Conservation (phyloP, 225 moss, liverwort and hornwort genomes). For the Physcomitrium patens region DNA sequence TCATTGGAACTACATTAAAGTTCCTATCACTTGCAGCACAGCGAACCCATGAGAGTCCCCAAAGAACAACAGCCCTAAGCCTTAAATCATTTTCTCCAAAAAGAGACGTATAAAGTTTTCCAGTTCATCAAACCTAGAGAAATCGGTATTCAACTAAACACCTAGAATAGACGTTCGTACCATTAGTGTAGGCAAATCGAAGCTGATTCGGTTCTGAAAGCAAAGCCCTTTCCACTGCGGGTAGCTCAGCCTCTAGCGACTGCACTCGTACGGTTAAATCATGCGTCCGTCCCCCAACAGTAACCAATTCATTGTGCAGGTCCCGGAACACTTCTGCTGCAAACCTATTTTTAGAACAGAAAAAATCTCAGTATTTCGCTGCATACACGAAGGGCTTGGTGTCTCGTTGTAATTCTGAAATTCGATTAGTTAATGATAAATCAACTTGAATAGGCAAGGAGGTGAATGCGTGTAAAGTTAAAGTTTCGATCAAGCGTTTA, state of each 20-base stretch:
- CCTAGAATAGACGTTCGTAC: slow-evolving; percentile 34
- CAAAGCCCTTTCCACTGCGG: slow-evolving; percentile 80
- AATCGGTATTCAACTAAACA: slow-evolving; percentile 11
- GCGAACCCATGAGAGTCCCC: background rate
- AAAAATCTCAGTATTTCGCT: slow-evolving; percentile 25
- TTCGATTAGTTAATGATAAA: no score
- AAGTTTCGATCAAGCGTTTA: background rate
- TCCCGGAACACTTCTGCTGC: slow-evolving; percentile 91
- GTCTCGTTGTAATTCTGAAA: background rate
- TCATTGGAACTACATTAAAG: background rate
- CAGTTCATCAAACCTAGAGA: slow-evolving; percentile 1
- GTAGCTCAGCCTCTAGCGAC: slow-evolving; percentile 86
- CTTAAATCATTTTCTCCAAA: background rate
- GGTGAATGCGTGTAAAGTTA: background rate
- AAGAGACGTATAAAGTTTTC: background rate
- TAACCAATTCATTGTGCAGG: slow-evolving; percentile 83
- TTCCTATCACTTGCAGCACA: background rate
- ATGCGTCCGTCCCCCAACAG: slow-evolving; percentile 79
- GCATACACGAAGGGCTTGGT: background rate
- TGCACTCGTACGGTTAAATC: slow-evolving; percentile 75
- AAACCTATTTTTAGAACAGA: slow-evolving; percentile 53
- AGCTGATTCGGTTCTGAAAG: slow-evolving; percentile 92
- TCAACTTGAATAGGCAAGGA: no score
- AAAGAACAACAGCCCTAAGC: background rate
- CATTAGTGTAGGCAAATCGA: slow-evolving; percentile 84